Percentiles rank a stretch among this genome's conserved stretches.
These are phyloP conservation scores for Amanita thiersii DNA, from an alignment of 768 basidiomycete species.

Conservation along the genomic window DNA sequence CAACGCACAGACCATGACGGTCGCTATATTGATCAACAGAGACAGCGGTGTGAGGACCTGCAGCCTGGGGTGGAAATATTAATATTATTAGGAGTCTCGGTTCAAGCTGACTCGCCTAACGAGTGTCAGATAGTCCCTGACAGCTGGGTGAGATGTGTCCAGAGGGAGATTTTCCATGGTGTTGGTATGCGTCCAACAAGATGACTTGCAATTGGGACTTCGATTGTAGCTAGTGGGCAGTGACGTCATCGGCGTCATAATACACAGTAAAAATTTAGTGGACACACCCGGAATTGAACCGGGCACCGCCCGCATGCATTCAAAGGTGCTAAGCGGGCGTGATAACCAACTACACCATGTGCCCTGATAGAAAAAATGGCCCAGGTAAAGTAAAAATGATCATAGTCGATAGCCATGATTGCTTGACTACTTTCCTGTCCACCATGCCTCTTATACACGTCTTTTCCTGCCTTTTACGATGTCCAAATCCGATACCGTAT, in stretches of 20 bases:
- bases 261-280: constrained; percentile 11
- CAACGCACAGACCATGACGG: constrained; percentile 58
- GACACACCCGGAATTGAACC: constrained; percentile 24
- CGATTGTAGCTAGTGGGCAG: background rate
- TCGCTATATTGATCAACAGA: constrained; percentile 71
- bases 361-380: constrained; percentile 10
- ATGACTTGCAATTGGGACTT: background rate
- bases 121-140: constrained; percentile 60
- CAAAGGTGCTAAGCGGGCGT: constrained; percentile 20
- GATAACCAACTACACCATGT: constrained; percentile 26
- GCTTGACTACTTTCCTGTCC: background rate
- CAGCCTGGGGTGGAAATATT: constrained; percentile 36
- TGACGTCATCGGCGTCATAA: constrained; percentile 10
- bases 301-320: constrained; percentile 17
- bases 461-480: constrained; percentile 1
- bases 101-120: constrained; percentile 30
- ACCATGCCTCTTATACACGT: background rate
- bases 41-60: constrained; percentile 86
- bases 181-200: background rate
- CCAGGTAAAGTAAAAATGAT: too few species aligned
- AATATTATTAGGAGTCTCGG: background rate
- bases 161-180: constrained; percentile 50
- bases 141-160: constrained; percentile 51
- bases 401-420: too few species aligned
- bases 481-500: constrained; percentile 15